These are phyloP conservation scores for Fusarium tricinctum DNA, from an alignment of 2,329 filamentous ascomycete genomes.

Conservation along the genomic window DNA sequence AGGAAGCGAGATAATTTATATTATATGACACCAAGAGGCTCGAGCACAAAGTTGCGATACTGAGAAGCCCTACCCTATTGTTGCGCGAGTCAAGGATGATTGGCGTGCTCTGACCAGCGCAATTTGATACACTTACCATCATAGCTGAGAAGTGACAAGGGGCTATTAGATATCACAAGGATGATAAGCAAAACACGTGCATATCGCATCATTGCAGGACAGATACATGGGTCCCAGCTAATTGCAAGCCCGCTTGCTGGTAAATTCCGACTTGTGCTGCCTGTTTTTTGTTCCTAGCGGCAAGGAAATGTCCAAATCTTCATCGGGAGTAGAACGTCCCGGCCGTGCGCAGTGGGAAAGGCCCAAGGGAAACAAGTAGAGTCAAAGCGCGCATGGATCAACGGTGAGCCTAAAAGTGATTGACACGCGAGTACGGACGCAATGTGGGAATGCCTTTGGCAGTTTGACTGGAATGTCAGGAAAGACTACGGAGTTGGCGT, in stretches of 20 bases:
- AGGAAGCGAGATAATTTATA: not conserved
- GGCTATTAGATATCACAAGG: no score
- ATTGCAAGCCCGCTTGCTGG: not conserved
- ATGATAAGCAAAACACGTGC: not conserved
- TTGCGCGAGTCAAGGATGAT: not conserved
- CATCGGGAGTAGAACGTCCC: not conserved
- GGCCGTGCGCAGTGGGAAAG: not conserved
- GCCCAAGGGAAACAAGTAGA: not conserved
- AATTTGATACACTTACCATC: no score
- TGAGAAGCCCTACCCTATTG: not conserved
- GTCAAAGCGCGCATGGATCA: not conserved
- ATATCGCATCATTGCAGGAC: not conserved
- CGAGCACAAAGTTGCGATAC: not conserved
- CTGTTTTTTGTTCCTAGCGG: no score
- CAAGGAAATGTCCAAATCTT: not conserved
- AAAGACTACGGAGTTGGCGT: no score
- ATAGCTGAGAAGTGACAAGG: no score
- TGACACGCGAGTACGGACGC: not conserved
- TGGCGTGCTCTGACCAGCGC: no score
- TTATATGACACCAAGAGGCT: not conserved
- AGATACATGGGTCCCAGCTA: not conserved
- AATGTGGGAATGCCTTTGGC: conserved; percentile 10
- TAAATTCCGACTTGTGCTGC: no score
- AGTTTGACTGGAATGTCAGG: not conserved
- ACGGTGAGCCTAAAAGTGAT: not conserved